Conservation (phyloP, 352 stramenopile genomes). For the Phytophthora ohioensis region DNA sequence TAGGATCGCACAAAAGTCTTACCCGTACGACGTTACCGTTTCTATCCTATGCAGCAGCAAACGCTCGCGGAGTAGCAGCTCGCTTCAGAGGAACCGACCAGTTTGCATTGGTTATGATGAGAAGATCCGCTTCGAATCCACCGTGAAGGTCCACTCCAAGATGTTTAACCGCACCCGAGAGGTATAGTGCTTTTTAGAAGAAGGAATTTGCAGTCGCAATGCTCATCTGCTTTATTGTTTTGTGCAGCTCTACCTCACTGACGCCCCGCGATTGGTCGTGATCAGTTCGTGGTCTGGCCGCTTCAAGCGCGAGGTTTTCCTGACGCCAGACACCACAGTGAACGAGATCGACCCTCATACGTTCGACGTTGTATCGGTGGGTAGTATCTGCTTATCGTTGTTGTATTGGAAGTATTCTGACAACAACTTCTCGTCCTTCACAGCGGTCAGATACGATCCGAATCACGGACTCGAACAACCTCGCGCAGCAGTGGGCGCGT, state of each 20-base stretch:
- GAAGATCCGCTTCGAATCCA: conserved; percentile 72
- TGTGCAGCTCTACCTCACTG: conserved; percentile 71
- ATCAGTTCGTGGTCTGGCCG: conserved; percentile 75
- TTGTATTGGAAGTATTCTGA: not conserved
- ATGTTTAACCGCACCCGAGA: conserved; percentile 84
- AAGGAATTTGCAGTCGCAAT: not conserved
- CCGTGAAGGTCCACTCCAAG: conserved; percentile 80
- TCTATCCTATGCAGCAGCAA: conserved; percentile 33
- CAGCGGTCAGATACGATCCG: conserved; percentile 71
- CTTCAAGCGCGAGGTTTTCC: conserved; percentile 77
- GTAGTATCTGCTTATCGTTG: conserved; percentile 16
- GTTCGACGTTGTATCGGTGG: conserved; percentile 80
- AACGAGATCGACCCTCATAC: conserved; percentile 77
- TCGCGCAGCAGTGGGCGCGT: conserved; percentile 68
- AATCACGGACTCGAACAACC: conserved; percentile 66
- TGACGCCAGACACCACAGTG: conserved; percentile 71
- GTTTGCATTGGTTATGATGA: conserved; percentile 74
- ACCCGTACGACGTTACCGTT: not conserved
- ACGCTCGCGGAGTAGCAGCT: conserved; percentile 75
- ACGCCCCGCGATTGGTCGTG: conserved; percentile 71
- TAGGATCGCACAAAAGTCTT: conserved; percentile 1
- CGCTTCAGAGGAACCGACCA: conserved; percentile 56
- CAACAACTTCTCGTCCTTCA: conserved; percentile 5
- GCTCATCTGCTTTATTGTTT: conserved; percentile 7
- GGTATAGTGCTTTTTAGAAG: conserved; percentile 38